Conservation (phyloP, 1,284 basidiomycete species). For the Sparassis latifolia region DNA sequence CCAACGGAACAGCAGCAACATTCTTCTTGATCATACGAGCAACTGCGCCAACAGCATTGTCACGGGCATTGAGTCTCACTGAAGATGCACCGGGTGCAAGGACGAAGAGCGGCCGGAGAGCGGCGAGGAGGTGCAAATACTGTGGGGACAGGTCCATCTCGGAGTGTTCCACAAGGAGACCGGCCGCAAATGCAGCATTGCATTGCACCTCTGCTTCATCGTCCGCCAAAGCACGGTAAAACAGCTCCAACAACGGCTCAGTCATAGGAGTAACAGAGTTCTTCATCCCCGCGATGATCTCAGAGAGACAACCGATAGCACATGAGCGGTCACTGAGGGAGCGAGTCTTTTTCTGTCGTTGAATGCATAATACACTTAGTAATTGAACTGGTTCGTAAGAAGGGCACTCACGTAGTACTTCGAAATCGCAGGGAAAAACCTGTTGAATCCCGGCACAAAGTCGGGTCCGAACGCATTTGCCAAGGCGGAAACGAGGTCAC, state of each 20-base stretch:
- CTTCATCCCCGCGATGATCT: conserved; percentile 94
- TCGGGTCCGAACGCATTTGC: conserved; percentile 82
- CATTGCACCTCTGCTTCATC: conserved; percentile 89
- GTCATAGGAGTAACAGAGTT: conserved; percentile 83
- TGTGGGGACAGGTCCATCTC: conserved; percentile 80
- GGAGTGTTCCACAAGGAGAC: conserved; percentile 88
- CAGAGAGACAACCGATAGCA: conserved; percentile 90
- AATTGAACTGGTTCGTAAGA: background rate
- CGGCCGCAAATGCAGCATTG: conserved; percentile 93
- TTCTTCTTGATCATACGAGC: conserved; percentile 87
- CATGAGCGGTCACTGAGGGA: conserved; percentile 90
- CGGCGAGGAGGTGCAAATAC: conserved; percentile 74
- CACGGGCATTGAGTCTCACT: conserved; percentile 78
- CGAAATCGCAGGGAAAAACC: conserved; percentile 85
- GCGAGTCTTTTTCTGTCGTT: conserved; percentile 70
- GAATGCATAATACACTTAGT: conserved; percentile 6
- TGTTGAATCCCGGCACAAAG: conserved; percentile 80
- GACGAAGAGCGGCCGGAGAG: conserved; percentile 81
- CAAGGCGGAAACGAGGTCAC: conserved; percentile 90
- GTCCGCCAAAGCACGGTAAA: conserved; percentile 81
- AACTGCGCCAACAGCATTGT: conserved; percentile 95
- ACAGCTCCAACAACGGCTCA: conserved; percentile 76
- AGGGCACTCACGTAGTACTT: conserved; percentile 81
- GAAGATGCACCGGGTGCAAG: conserved; percentile 55
- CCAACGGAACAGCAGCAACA: conserved; percentile 77